A percentile compares a stretch with the other conserved stretches of the same genome.
These are phyloP conservation scores for Boletus insuetus DNA, from an alignment of 768 basidiomycete genomes.

Conservation along the genomic window DNA sequence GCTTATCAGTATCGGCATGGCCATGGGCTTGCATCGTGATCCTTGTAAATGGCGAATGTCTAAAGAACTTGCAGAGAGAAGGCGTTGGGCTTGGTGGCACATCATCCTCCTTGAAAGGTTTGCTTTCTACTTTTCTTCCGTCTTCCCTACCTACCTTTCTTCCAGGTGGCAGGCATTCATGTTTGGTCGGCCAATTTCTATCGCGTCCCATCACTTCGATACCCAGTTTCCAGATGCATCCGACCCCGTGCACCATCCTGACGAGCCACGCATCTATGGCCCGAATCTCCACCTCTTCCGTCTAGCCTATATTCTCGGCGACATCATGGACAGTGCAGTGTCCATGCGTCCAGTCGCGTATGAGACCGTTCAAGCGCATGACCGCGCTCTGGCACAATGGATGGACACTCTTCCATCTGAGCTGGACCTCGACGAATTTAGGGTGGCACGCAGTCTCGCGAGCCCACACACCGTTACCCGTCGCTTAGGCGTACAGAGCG, in stretches of 20 bases:
- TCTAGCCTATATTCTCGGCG: constrained; percentile 75
- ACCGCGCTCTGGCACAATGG: constrained; percentile 70
- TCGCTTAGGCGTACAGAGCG: constrained; percentile 75
- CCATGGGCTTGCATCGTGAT: constrained; percentile 85
- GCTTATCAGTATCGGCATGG: constrained; percentile 69
- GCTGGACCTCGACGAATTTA: constrained; percentile 73
- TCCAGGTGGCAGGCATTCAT: constrained; percentile 84
- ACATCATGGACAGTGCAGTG: constrained; percentile 83
- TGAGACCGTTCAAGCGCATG: constrained; percentile 68
- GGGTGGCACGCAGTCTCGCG: constrained; percentile 68
- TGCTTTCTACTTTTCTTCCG: constrained; percentile 17
- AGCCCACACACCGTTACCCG: constrained; percentile 57
- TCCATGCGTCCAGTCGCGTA: constrained; percentile 80
- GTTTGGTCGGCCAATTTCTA: constrained; percentile 74
- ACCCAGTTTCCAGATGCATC: constrained; percentile 71
- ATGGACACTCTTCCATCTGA: constrained; percentile 73
- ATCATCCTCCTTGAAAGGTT: constrained; percentile 77
- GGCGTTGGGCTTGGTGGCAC: constrained; percentile 92
- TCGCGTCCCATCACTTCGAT: constrained; percentile 82
- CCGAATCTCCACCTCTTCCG: constrained; percentile 74
- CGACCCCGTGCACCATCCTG: constrained; percentile 41
- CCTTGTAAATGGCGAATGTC: constrained; percentile 77
- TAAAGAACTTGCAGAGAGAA: constrained; percentile 66
- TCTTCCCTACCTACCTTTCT: constrained; percentile 7
- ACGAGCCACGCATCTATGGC: constrained; percentile 65